Evolutionary conservation across 805 yeast species (phyloP), one percentile per base, ranked within the genome.

Genomic region (Wickerhamomyces xylosicus): DNA sequence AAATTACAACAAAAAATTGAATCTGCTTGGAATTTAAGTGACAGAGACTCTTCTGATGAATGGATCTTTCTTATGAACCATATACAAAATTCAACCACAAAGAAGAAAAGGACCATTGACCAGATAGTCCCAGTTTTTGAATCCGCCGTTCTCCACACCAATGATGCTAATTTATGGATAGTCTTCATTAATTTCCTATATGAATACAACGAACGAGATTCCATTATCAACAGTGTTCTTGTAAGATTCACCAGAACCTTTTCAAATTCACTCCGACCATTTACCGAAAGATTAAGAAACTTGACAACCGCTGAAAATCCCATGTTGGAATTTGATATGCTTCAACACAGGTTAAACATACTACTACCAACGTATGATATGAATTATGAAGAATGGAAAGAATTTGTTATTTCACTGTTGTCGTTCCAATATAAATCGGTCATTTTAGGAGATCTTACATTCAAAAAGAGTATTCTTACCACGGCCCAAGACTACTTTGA

Each of bases 321-420:
- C n/a, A 9, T 22, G 9, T 22, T 22, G 13, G 13, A 9, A 22
- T 22, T 9, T 22, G 9, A 22, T 22, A 13, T 9, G 13, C 13
- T 22, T 9, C 28, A 22, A 22, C 11, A 22, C 9, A 9, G 28
- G 9, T 22, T 22, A 13, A 9, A 9, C 11, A 22, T 22, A 9
- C 13, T 22, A 22, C 28, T 22, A 9, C 28, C 28, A 9, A 9
- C 9, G 13, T 19, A 18, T 8, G 22, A 28, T 3, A 9, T 27
- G 13, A 36, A 41, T 2, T 61, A 59, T 37, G 51, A 48, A 14
- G 53, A 57, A 3, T 66, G 71, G 71, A 60, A 57, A 35, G 46
- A 52, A 3, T 42, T 60, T 5, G 62, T 61, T 2, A 36, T 55
- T 21, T 39, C 61, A 0, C 42, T 58, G 3, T 33, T 61, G 29